A percentile compares a stretch with the other conserved stretches of the same genome.
These are phyloP conservation scores for Albugo laibachii DNA, from an alignment of 352 stramenopile genomes.

Conservation along the genomic window DNA sequence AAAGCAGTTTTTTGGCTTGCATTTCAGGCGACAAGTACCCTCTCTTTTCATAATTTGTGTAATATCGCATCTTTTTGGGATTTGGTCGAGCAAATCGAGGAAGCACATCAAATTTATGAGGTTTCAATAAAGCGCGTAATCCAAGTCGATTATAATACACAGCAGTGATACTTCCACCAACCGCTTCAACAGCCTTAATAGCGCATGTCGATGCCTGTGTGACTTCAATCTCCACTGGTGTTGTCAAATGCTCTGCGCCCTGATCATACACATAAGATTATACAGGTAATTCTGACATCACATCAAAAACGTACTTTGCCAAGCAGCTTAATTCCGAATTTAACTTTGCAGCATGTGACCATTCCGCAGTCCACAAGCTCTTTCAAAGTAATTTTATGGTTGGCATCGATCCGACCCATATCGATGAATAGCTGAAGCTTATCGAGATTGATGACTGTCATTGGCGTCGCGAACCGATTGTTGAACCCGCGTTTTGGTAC, in stretches of 20 bases:
- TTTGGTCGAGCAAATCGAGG: conserved; percentile 86
- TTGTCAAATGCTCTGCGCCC: conserved; percentile 67
- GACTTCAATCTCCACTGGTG: conserved; percentile 90
- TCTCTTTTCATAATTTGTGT: conserved; percentile 90
- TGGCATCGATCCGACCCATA: conserved; percentile 87
- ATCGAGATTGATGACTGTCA: conserved; percentile 87
- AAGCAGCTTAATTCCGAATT: conserved; percentile 92
- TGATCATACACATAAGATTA: conserved; percentile 3
- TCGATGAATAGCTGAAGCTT: conserved; percentile 92
- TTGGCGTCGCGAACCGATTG: conserved; percentile 78
- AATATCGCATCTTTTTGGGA: conserved; percentile 94
- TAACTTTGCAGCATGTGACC: conserved; percentile 81
- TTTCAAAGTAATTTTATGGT: conserved; percentile 87
- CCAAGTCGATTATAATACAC: conserved; percentile 95
- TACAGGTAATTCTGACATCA: background rate
- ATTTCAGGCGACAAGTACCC: conserved; percentile 95
- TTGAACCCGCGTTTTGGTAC: conserved; percentile 98
- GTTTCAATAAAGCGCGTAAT: conserved; percentile 86
- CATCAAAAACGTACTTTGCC: conserved; percentile 19
- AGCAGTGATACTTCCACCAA: conserved; percentile 87
- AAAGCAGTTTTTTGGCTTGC: conserved; percentile 78
- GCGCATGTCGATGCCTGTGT: conserved; percentile 82
- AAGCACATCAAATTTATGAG: conserved; percentile 91
- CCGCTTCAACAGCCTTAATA: conserved; percentile 89
- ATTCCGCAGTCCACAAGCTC: conserved; percentile 73